phyloP scores from a whole-genome alignment of 202 grass and related monocot genomes.

The Cymbopogon flexuosus region DNA sequence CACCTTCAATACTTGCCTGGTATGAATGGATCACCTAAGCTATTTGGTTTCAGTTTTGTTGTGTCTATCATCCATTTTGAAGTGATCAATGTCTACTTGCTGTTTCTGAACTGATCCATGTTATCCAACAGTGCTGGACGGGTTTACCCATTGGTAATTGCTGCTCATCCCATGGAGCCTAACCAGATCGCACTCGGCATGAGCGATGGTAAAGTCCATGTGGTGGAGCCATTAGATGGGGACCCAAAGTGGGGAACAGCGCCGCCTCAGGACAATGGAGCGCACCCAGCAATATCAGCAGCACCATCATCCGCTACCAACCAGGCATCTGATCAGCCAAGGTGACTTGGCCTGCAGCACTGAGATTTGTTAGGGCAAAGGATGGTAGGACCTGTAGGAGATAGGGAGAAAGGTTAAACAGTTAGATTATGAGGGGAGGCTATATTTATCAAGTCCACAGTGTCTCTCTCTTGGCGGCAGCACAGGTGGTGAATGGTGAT shows the following conservation, averaged over 20 bases:
- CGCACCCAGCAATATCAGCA: slow-evolving; percentile 52
- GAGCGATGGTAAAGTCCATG: slow-evolving; percentile 81
- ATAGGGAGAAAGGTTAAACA: slow-evolving; percentile 55
- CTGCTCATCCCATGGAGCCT: slow-evolving; percentile 82
- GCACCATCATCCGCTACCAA: slow-evolving; percentile 44
- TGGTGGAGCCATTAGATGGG: slow-evolving; percentile 74
- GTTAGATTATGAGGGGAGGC: slow-evolving; percentile 38
- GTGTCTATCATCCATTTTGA: neutral
- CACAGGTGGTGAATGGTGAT: slow-evolving; percentile 41
- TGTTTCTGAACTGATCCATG: neutral
- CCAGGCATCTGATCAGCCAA: slow-evolving; percentile 68
- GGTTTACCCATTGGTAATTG: slow-evolving; percentile 66
- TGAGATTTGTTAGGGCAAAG: slow-evolving; percentile 33
- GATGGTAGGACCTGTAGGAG: slow-evolving; percentile 51
- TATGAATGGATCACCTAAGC: slow-evolving; percentile 19
- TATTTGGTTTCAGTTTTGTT: neutral
- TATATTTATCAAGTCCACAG: slow-evolving; percentile 35
- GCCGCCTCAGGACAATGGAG: slow-evolving; percentile 73
- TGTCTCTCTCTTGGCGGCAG: slow-evolving; percentile 16
- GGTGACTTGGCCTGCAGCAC: slow-evolving; percentile 38
- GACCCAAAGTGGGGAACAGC: slow-evolving; percentile 78
- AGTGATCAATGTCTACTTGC: neutral
- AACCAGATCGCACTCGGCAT: slow-evolving; percentile 97
- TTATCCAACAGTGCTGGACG: slow-evolving; percentile 48
- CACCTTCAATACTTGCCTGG: slow-evolving; percentile 63